phyloP scores from a whole-genome alignment of 2,329 filamentous ascomycete species.

The Sarocladium brachiariae region DNA sequence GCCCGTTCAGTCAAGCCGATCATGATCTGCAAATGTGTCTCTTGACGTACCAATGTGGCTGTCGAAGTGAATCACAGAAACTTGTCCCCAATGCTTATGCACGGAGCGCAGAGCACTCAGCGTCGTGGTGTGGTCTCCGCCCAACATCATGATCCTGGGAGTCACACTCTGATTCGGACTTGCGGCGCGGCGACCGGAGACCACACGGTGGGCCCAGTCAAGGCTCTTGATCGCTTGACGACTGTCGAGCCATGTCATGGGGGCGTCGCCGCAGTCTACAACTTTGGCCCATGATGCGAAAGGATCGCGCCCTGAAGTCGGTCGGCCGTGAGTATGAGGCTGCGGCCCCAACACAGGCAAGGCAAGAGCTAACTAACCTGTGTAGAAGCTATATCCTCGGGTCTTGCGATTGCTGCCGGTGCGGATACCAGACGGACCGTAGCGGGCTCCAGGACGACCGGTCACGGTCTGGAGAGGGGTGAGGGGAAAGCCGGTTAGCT shows the following conservation, averaged over 20 bases:
- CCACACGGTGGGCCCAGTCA: slow-evolving; percentile 64
- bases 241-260: slow-evolving; percentile 76
- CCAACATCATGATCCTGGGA: slow-evolving; percentile 49
- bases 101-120: slow-evolving; percentile 59
- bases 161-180: background rate
- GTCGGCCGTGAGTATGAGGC: slow-evolving; percentile 1
- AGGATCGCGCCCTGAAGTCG: slow-evolving; percentile 64
- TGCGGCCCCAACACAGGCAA: too few species aligned
- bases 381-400: slow-evolving; percentile 12
- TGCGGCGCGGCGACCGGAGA: slow-evolving; percentile 2
- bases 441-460: slow-evolving; percentile 69
- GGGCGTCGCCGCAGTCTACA: slow-evolving; percentile 80
- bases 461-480: slow-evolving; percentile 74
- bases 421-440: slow-evolving; percentile 76
- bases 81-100: slow-evolving; percentile 49
- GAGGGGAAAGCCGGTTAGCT: too few species aligned
- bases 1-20: slow-evolving; percentile 36
- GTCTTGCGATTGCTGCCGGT: slow-evolving; percentile 47
- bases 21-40: background rate
- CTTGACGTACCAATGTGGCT: slow-evolving; percentile 72
- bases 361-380: slow-evolving; percentile 1
- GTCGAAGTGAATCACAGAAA: slow-evolving; percentile 65
- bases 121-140: slow-evolving; percentile 62
- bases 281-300: slow-evolving; percentile 71
- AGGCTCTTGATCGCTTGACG: slow-evolving; percentile 69